Evolutionary conservation across 2,329 filamentous ascomycete genomes (phyloP).

Genomic region (Stromatinia cepivora): DNA sequence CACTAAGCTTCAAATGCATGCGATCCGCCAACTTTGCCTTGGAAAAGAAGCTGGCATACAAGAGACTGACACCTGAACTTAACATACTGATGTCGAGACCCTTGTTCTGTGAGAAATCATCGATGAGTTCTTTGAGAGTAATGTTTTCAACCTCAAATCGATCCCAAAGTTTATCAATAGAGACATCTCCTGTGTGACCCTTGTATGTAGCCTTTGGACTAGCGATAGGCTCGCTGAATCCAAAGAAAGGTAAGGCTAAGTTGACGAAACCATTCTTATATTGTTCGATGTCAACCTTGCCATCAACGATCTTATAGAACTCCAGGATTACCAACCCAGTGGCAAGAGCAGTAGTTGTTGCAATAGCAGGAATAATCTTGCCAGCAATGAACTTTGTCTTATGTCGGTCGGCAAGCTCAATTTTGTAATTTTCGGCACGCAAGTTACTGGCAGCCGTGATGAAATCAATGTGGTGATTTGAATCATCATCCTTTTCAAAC

Average conservation of each 20-base stretch:
- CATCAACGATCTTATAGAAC: slow-evolving; percentile 94
- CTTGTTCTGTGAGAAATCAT: slow-evolving; percentile 70
- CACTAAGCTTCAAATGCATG: slow-evolving; percentile 78
- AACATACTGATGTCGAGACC: slow-evolving; percentile 88
- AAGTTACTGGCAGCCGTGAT: slow-evolving; percentile 97
- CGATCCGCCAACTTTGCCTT: slow-evolving; percentile 76
- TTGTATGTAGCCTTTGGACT: slow-evolving; percentile 91
- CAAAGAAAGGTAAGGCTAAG: slow-evolving; percentile 93
- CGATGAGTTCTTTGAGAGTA: slow-evolving; percentile 79
- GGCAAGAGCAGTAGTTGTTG: slow-evolving; percentile 92
- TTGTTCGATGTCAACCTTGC: slow-evolving; percentile 94
- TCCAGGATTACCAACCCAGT: slow-evolving; percentile 92
- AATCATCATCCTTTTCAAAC: slow-evolving; percentile 98
- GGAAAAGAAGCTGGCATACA: slow-evolving; percentile 93
- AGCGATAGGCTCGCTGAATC: slow-evolving; percentile 94
- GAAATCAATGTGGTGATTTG: slow-evolving; percentile 98
- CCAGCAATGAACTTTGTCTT: slow-evolving; percentile 99
- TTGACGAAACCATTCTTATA: slow-evolving; percentile 99
- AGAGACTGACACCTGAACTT: slow-evolving; percentile 91
- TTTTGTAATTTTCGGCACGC: slow-evolving; percentile 97
- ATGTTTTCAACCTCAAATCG: slow-evolving; percentile 89
- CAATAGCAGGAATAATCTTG: slow-evolving; percentile 98
- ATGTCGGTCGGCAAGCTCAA: slow-evolving; percentile 86
- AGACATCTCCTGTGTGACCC: slow-evolving; percentile 75
- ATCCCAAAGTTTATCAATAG: slow-evolving; percentile 96